These are phyloP conservation scores for Galerina sulciceps DNA, from an alignment of 768 basidiomycete genomes.

Conservation along the genomic window DNA sequence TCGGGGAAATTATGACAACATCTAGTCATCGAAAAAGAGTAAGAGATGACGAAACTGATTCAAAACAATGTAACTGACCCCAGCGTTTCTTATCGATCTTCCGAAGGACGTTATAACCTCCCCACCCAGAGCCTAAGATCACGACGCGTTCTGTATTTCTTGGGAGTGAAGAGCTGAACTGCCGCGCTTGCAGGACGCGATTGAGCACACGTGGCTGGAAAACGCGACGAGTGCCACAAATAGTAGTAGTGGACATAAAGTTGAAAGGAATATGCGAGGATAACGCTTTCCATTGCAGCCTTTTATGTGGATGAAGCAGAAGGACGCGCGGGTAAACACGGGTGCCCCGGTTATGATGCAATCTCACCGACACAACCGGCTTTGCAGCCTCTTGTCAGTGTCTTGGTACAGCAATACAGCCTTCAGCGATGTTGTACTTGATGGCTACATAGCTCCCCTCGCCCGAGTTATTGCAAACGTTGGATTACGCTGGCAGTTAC, in stretches of 20 bases:
- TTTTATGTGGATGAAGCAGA: background rate
- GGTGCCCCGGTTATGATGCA: background rate
- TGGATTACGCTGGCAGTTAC: no score
- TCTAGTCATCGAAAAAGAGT: constrained; percentile 39
- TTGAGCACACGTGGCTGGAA: background rate
- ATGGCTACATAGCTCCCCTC: no score
- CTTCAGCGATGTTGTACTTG: no score
- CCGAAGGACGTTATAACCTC: constrained; percentile 71
- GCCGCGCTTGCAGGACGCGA: constrained; percentile 21
- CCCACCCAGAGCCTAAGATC: constrained; percentile 80
- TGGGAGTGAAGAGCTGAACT: constrained; percentile 42
- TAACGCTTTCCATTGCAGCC: background rate
- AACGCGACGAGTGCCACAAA: background rate
- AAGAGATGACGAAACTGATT: background rate
- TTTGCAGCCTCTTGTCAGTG: no score
- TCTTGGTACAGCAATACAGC: no score
- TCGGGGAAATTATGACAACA: constrained; percentile 69
- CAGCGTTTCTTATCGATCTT: constrained; percentile 73
- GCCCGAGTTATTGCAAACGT: no score
- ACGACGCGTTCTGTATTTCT: constrained; percentile 53
- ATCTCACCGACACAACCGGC: no score
- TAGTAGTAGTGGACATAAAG: background rate
- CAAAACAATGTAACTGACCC: constrained; percentile 40
- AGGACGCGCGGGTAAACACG: constrained; percentile 2
- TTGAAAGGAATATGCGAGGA: background rate